These are phyloP conservation scores for Serendipita vermifera DNA, from an alignment of 768 basidiomycete genomes.

Conservation along the genomic window DNA sequence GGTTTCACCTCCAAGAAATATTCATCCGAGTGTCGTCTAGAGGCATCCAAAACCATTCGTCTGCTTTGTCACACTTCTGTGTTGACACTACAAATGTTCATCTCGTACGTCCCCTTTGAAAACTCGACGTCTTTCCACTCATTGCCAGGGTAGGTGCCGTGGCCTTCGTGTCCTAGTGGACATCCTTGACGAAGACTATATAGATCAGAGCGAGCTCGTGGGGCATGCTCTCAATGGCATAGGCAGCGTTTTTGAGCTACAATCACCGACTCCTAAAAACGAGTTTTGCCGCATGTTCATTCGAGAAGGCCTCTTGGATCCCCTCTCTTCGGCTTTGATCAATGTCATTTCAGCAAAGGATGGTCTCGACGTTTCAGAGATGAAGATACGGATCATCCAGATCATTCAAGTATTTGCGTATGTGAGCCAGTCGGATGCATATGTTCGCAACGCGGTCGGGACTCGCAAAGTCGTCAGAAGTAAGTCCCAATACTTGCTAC, in stretches of 20 bases:
- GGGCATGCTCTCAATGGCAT: slow-evolving; percentile 91
- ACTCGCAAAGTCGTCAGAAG: slow-evolving; percentile 80
- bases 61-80: slow-evolving; percentile 86
- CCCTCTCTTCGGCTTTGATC: slow-evolving; percentile 76
- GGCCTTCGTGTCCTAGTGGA: slow-evolving; percentile 91
- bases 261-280: slow-evolving; percentile 93
- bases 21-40: slow-evolving; percentile 82
- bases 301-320: slow-evolving; percentile 86
- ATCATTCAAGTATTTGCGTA: slow-evolving; percentile 87
- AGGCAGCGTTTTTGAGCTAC: slow-evolving; percentile 87
- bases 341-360: slow-evolving; percentile 66
- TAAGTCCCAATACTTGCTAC: slow-evolving; percentile 35
- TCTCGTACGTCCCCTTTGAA: slow-evolving; percentile 50
- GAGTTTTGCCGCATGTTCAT: slow-evolving; percentile 99
- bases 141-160: slow-evolving; percentile 68
- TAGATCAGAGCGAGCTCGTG: slow-evolving; percentile 79
- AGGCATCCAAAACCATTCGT: slow-evolving; percentile 90
- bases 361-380: slow-evolving; percentile 50
- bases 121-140: background rate
- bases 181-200: slow-evolving; percentile 91
- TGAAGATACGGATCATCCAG: slow-evolving; percentile 80
- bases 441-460: slow-evolving; percentile 85
- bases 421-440: slow-evolving; percentile 88
- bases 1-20: slow-evolving; percentile 92
- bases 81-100: slow-evolving; percentile 95